Evolutionary conservation across 768 basidiomycete genomes (phyloP).

Genomic region (Russula griseocarnosa): DNA sequence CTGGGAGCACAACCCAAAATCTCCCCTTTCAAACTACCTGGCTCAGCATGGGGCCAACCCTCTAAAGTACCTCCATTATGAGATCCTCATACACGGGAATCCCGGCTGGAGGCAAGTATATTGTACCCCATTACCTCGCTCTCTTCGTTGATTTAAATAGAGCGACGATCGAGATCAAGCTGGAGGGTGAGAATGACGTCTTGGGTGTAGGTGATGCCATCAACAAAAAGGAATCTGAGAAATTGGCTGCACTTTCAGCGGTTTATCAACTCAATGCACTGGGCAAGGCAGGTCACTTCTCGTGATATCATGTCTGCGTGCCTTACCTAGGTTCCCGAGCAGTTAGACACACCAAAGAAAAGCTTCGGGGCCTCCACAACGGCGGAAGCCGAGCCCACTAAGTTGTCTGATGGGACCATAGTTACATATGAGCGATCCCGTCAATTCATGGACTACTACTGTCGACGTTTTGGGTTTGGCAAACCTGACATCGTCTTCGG

Average conservation of each 20-base stretch:
- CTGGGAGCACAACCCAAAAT: slow-evolving; percentile 48
- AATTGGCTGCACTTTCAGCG: slow-evolving; percentile 71
- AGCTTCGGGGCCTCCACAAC: not conserved
- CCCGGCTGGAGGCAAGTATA: slow-evolving; percentile 46
- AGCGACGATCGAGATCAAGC: slow-evolving; percentile 19
- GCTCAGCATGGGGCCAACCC: slow-evolving; percentile 27
- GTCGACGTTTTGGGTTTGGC: slow-evolving; percentile 68
- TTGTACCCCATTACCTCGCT: not conserved
- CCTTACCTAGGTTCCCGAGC: not conserved
- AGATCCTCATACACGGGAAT: slow-evolving; percentile 34
- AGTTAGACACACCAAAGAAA: slow-evolving; percentile 20
- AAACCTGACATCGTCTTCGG: slow-evolving; percentile 65
- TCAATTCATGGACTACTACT: slow-evolving; percentile 95
- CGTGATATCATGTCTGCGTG: not conserved
- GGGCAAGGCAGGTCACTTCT: slow-evolving; percentile 53
- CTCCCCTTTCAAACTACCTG: slow-evolving; percentile 46
- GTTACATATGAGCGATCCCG: slow-evolving; percentile 71
- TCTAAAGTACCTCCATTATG: slow-evolving; percentile 33
- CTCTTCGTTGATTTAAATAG: slow-evolving; percentile 19
- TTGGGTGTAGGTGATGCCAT: slow-evolving; percentile 59
- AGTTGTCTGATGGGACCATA: slow-evolving; percentile 51
- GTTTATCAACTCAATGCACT: slow-evolving; percentile 62
- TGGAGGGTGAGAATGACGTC: slow-evolving; percentile 37
- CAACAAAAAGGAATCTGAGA: slow-evolving; percentile 61
- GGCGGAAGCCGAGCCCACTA: slow-evolving; percentile 29